Base-by-base conservation (phyloP, 2,329 filamentous ascomycete species). In the Xenoacremonium recifei region DNA sequence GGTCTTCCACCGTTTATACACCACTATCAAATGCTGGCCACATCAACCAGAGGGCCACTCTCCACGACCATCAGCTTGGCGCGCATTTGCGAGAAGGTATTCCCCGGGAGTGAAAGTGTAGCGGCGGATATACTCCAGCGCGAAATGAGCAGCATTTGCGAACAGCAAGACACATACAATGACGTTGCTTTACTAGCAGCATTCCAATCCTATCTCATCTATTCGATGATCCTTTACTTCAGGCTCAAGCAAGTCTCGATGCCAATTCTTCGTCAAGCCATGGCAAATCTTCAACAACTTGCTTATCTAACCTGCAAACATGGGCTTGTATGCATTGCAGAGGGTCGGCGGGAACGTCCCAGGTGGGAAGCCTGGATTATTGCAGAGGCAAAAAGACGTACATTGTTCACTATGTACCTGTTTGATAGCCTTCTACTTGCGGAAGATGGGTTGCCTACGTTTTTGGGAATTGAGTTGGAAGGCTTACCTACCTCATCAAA, bases 171-270 rank as follows among this genome's bases (percentile, higher is more conserved):
- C 0, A 47, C 40, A 0, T 60, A 55, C 21, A 58, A 65, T 33
- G 56, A 63, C 3, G 18, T 57, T 6, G 10, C 40, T 7, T 55
- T 67, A 1, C 65, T 80, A 0, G 64, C 67, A 0, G 60, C 68
- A 2, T 76, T 78, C 29, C 77, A 80, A 47, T 71, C 75, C 0
- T 77, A 76, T 51, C 58, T 80, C 3, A 64, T 79, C n/a, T 77
- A 78, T 45, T 56, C 66, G 3, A 67, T 80, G 54, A 61, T 72
- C 3, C 36, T 75, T 3, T 77, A 74, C 49, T 77, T 76, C 39
- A 55, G 56, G 1, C 48, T 65, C 2, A 49, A 49, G 0, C 50
- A 54, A 9, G 48, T 49, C n/a, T 7, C 23, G 23, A 35, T 51
- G 0, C 41, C 63, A 0, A 64, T 69, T 23, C 55, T 70, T 5